These are phyloP conservation scores for Ustilago hordei DNA, from an alignment of 1,284 basidiomycete species.

Conservation along the genomic window DNA sequence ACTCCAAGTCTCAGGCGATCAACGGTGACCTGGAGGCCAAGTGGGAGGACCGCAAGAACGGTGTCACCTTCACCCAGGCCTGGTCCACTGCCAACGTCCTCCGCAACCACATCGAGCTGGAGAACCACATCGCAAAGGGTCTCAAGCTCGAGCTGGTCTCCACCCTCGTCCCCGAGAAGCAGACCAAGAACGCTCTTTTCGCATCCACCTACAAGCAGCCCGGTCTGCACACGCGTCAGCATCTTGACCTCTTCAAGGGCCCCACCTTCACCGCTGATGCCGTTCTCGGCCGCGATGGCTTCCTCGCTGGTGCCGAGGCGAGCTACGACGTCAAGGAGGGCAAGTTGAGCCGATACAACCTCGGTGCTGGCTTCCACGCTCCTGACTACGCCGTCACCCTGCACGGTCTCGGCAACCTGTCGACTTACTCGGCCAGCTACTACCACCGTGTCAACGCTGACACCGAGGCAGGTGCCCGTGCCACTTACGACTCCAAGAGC, in stretches of 20 bases:
- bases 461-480: constrained; percentile 90
- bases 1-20: constrained; percentile 68
- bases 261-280: constrained; percentile 93
- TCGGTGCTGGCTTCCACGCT: constrained; percentile 92
- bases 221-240: constrained; percentile 90
- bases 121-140: constrained; percentile 95
- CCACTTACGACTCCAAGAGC: constrained; percentile 94
- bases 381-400: constrained; percentile 96
- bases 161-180: constrained; percentile 85
- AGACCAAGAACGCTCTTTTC: constrained; percentile 76
- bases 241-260: constrained; percentile 96
- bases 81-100: constrained; percentile 92
- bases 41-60: constrained; percentile 68
- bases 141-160: constrained; percentile 94
- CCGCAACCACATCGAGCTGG: constrained; percentile 88
- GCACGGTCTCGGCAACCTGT: constrained; percentile 94
- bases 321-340: constrained; percentile 96
- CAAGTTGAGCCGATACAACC: constrained; percentile 89
- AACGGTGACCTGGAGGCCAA: constrained; percentile 70
- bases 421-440: constrained; percentile 94
- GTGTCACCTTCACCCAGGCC: constrained; percentile 72
- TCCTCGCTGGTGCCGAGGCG: constrained; percentile 95
- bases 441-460: constrained; percentile 96
- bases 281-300: constrained; percentile 92
- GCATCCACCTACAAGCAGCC: constrained; percentile 95